Percentiles rank a stretch among this genome's conserved stretches.
phyloP scores from a whole-genome alignment of 1,139 yeast species.

The Magnusiomyces suaveolens region DNA sequence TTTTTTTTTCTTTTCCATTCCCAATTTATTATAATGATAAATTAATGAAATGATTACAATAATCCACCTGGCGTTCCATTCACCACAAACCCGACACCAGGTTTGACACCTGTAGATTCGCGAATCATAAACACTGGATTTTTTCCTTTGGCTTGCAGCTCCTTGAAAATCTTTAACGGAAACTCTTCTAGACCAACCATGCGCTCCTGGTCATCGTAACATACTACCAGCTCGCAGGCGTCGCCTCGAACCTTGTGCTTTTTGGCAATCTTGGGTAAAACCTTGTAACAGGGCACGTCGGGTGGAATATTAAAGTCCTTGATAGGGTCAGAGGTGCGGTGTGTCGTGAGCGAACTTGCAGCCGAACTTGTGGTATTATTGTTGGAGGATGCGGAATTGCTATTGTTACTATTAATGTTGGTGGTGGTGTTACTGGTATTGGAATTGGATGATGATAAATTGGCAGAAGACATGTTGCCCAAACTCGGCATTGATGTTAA shows the following conservation, averaged over 20 bases:
- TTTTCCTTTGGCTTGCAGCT: constrained; percentile 73
- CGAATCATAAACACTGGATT: constrained; percentile 92
- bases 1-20: no score
- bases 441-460: background rate
- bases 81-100: constrained; percentile 25
- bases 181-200: constrained; percentile 75
- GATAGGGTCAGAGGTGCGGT: background rate
- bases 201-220: constrained; percentile 86
- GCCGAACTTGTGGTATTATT: background rate
- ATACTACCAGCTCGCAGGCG: constrained; percentile 74
- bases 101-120: constrained; percentile 49
- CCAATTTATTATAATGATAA: no score
- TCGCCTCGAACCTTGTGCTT: constrained; percentile 75
- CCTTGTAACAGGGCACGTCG: constrained; percentile 86
- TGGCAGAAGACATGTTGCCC: background rate
- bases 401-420: background rate
- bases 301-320: constrained; percentile 14
- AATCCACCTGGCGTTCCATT: constrained; percentile 33
- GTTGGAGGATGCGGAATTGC: background rate
- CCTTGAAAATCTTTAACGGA: constrained; percentile 87
- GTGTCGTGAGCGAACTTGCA: background rate
- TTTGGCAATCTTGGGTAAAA: constrained; percentile 81
- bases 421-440: background rate
- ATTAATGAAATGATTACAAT: no score
- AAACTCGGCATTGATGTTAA: no score